Percentiles rank a stretch among this genome's conserved stretches.
phyloP scores from a whole-genome alignment of 2,329 filamentous ascomycete species.

The Aspergillus caelatus region DNA sequence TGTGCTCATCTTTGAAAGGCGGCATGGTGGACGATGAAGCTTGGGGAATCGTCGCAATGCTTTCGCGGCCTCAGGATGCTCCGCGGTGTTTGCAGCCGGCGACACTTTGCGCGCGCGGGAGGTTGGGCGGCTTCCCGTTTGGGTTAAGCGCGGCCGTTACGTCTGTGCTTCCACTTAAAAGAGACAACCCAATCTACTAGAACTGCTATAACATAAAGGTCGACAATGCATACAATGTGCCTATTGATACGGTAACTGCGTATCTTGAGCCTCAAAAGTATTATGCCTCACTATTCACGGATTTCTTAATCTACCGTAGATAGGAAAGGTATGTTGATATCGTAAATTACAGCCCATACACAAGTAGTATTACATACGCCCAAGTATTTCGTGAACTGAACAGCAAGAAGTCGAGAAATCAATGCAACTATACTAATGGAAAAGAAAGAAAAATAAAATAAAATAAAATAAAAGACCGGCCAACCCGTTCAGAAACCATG shows the following conservation, averaged over 20 bases:
- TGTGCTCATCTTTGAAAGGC: slow-evolving; percentile 57
- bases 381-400: neutral
- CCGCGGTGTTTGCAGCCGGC: slow-evolving; percentile 25
- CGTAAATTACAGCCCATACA: neutral
- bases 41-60: slow-evolving; percentile 22
- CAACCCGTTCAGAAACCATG: slow-evolving; percentile 7
- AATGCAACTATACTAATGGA: neutral
- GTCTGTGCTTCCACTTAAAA: neutral
- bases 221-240: neutral
- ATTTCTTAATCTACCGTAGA: neutral
- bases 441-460: neutral
- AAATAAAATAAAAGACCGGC: neutral
- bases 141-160: slow-evolving; percentile 25
- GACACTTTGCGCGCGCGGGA: slow-evolving; percentile 23
- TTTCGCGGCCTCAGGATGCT: slow-evolving; percentile 12
- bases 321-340: neutral
- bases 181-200: neutral
- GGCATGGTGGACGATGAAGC: slow-evolving; percentile 42
- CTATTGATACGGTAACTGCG: neutral
- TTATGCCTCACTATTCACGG: neutral
- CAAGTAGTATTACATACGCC: neutral
- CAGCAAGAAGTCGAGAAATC: neutral
- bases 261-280: neutral
- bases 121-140: slow-evolving; percentile 24
- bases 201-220: neutral